phyloP scores from a whole-genome alignment of 2,329 filamentous ascomycete genomes.

The Emericellopsis atlantica region DNA sequence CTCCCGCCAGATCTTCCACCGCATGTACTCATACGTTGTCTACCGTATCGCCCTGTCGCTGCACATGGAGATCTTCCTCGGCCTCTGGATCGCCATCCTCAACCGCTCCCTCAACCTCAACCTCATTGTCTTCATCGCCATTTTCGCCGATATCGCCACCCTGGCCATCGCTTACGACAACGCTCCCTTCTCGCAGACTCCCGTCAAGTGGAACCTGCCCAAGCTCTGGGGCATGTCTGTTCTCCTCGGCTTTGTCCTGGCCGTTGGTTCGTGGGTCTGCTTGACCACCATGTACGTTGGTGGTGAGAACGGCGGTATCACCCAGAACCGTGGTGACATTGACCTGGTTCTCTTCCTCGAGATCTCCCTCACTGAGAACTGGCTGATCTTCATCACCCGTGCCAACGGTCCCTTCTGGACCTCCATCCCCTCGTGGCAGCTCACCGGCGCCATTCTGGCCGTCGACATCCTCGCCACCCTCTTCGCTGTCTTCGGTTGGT shows the following conservation, averaged over 20 bases:
- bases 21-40: constrained; percentile 93
- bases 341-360: constrained; percentile 81
- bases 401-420: constrained; percentile 90
- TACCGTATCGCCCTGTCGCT: constrained; percentile 90
- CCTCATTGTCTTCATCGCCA: constrained; percentile 85
- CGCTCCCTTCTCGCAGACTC: constrained; percentile 71
- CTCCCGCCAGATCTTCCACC: constrained; percentile 89
- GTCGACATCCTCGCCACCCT: constrained; percentile 78
- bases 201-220: constrained; percentile 90
- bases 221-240: constrained; percentile 92
- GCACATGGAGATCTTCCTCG: constrained; percentile 83
- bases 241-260: constrained; percentile 68
- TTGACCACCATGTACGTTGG: constrained; percentile 71
- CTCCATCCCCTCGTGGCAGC: constrained; percentile 76
- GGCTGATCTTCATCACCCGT: constrained; percentile 93
- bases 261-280: constrained; percentile 77
- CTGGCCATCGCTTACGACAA: constrained; percentile 91
- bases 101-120: constrained; percentile 77
- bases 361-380: constrained; percentile 86
- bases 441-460: constrained; percentile 62
- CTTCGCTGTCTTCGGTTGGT: constrained; percentile 80
- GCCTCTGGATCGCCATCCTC: constrained; percentile 81
- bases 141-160: constrained; percentile 87
- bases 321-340: constrained; percentile 75
- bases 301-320: constrained; percentile 64